Percentiles rank a stretch among this genome's conserved stretches.
These are phyloP conservation scores for Anacardium occidentale DNA, from an alignment of 345 rosid genomes.

Conservation along the genomic window DNA sequence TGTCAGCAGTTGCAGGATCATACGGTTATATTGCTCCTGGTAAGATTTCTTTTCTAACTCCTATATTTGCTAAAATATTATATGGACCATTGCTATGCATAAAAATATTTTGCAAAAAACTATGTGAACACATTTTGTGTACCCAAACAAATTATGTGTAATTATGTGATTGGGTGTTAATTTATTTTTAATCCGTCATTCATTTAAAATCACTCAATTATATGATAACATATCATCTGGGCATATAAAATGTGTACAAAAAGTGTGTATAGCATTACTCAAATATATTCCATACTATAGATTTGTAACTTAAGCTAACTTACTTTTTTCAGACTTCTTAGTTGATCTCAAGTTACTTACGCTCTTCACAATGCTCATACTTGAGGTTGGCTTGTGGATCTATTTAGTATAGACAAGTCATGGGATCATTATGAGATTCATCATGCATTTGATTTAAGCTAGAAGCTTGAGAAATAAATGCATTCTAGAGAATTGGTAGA, in stretches of 20 bases:
- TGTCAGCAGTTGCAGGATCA: slow-evolving; percentile 97
- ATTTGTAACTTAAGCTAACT: neutral
- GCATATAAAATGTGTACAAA: too few species aligned
- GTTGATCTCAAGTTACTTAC: neutral
- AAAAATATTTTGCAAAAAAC: too few species aligned
- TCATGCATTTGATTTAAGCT: neutral
- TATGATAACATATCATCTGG: too few species aligned
- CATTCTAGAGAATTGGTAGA: neutral
- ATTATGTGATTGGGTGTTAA: too few species aligned
- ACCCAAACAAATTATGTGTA: too few species aligned
- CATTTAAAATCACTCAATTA: too few species aligned
- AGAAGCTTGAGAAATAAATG: neutral
- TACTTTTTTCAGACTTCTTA: neutral
- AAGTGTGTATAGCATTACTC: too few species aligned
- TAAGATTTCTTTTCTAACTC: slow-evolving; percentile 29
- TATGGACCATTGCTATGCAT: neutral
- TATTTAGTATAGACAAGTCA: neutral
- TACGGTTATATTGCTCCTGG: slow-evolving; percentile 99
- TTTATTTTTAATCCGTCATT: too few species aligned
- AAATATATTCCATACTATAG: too few species aligned
- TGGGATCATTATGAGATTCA: neutral
- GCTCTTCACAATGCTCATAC: neutral
- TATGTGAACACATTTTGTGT: too few species aligned
- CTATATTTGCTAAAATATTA: neutral
- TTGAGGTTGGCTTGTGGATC: neutral